These are phyloP conservation scores for Passiflora organensis DNA, from an alignment of 345 rosid genomes.

Conservation along the genomic window DNA sequence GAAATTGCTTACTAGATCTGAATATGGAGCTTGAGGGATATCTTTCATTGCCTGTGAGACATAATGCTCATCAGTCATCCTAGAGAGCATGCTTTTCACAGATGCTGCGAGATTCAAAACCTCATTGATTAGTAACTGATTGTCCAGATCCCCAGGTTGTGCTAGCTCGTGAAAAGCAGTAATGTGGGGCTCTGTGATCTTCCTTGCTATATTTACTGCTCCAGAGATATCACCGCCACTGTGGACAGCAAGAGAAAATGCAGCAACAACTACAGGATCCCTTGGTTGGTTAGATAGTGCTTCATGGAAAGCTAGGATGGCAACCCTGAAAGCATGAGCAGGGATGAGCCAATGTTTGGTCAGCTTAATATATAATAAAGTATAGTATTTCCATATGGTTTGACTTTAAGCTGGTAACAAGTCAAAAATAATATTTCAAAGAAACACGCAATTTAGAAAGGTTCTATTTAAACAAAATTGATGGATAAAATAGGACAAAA, in stretches of 20 bases:
- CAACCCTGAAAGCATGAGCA: slow-evolving; percentile 47
- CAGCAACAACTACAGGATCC: slow-evolving; percentile 72
- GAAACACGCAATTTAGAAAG: too few species aligned
- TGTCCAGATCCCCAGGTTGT: slow-evolving; percentile 20
- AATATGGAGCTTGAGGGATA: slow-evolving; percentile 60
- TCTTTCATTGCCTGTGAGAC: slow-evolving; percentile 53
- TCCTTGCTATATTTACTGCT: slow-evolving; percentile 60
- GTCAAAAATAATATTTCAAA: too few species aligned
- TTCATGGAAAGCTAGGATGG: slow-evolving; percentile 73
- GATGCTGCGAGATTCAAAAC: slow-evolving; percentile 61
- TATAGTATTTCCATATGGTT: too few species aligned
- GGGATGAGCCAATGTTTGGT: background rate
- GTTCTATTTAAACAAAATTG: too few species aligned
- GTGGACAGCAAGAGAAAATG: slow-evolving; percentile 69
- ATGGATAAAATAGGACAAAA: too few species aligned
- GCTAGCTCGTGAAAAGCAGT: slow-evolving; percentile 49
- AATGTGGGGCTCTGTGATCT: slow-evolving; percentile 42
- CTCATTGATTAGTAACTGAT: slow-evolving; percentile 35
- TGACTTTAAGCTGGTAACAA: too few species aligned
- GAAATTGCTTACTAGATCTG: slow-evolving; percentile 58
- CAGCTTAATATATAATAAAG: too few species aligned
- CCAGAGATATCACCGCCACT: slow-evolving; percentile 69
- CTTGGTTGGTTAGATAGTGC: slow-evolving; percentile 64
- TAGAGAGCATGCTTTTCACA: slow-evolving; percentile 35
- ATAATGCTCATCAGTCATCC: slow-evolving; percentile 55